Evolutionary conservation across 768 basidiomycete species (phyloP).

Genomic region (Amanita pseudoporphyria): DNA sequence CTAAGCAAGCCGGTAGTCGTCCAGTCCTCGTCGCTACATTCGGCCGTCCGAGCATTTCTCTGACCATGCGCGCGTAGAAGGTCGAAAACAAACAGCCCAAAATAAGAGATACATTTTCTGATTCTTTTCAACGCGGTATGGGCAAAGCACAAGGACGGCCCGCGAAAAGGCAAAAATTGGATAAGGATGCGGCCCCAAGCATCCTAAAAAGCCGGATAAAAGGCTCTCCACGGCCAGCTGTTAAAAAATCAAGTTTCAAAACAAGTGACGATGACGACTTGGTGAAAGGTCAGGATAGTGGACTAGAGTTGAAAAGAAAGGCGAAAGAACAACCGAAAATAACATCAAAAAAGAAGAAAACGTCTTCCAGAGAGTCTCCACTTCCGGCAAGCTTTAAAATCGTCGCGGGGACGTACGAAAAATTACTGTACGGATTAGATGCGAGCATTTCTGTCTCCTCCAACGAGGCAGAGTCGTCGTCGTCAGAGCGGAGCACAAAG

Average conservation of each 20-base stretch:
- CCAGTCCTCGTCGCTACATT: background rate
- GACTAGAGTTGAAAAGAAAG: slow-evolving; percentile 17
- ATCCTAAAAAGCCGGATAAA: background rate
- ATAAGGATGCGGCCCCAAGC: background rate
- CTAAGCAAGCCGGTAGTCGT: background rate
- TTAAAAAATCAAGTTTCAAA: slow-evolving; percentile 7
- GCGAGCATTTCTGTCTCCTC: slow-evolving; percentile 34
- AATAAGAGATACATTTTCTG: background rate
- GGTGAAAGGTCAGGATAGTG: slow-evolving; percentile 12
- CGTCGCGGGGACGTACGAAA: slow-evolving; percentile 93
- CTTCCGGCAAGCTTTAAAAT: slow-evolving; percentile 69
- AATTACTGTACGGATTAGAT: slow-evolving; percentile 84
- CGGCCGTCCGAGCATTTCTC: slow-evolving; percentile 1
- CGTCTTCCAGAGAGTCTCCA: background rate
- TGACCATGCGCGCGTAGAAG: background rate
- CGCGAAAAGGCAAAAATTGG: slow-evolving; percentile 1
- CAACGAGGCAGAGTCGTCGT: background rate
- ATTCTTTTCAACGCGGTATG: background rate
- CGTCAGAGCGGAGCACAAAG: background rate
- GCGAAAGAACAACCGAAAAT: slow-evolving; percentile 3
- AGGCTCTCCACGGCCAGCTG: background rate
- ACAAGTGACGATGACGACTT: slow-evolving; percentile 9
- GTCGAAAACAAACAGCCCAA: background rate
- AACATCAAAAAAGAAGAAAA: background rate
- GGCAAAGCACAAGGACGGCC: background rate